phyloP scores from a whole-genome alignment of 306 rosid species.

The Luffa aegyptiaca region DNA sequence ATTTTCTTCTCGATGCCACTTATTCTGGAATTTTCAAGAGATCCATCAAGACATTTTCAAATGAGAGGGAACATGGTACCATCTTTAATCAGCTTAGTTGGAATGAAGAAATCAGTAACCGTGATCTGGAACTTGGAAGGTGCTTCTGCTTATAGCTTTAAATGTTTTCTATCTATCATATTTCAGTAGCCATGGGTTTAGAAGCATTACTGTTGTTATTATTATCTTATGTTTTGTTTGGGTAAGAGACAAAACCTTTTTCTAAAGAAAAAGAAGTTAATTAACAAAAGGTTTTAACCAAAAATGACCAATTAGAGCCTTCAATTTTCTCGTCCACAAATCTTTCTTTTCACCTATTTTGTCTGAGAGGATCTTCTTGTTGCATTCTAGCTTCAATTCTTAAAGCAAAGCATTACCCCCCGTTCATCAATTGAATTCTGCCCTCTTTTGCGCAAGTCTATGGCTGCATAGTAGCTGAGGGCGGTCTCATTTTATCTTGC shows the following conservation, averaged over 20 bases:
- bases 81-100: constrained; percentile 27
- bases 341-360: background rate
- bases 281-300: background rate
- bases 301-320: background rate
- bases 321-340: background rate
- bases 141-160: constrained; percentile 13
- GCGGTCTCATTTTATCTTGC: background rate
- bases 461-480: background rate
- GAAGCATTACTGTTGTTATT: background rate
- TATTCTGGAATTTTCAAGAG: constrained; percentile 45
- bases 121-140: constrained; percentile 51
- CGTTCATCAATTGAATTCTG: background rate
- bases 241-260: background rate
- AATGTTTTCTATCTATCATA: background rate
- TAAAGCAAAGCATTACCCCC: background rate
- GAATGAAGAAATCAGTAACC: constrained; percentile 41
- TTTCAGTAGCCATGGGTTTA: background rate
- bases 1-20: constrained; percentile 84
- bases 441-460: background rate
- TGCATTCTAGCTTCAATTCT: background rate
- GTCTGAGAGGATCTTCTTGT: background rate
- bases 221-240: background rate
- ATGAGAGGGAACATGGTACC: constrained; percentile 28
- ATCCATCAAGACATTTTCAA: constrained; percentile 26
- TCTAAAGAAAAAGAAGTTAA: background rate